Evolutionary conservation across 116 monocot species (phyloP).

Genomic region (Papilionanthe hybrid): DNA sequence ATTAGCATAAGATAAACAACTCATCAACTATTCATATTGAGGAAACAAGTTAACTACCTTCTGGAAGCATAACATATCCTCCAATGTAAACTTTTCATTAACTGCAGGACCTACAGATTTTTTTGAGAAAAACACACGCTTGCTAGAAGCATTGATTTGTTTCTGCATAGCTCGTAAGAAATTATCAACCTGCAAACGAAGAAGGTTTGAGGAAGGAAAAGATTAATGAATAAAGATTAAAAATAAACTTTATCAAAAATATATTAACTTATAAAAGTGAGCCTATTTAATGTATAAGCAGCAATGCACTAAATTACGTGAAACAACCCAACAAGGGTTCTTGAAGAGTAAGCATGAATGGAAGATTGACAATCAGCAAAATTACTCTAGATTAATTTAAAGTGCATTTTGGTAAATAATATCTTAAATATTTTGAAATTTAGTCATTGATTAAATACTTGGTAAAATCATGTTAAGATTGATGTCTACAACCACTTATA

Average conservation of each 20-base stretch:
- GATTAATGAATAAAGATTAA: background rate
- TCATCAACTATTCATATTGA: background rate
- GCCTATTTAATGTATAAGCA: background rate
- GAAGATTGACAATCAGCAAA: background rate
- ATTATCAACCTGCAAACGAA: constrained; percentile 61
- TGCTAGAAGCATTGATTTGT: constrained; percentile 80
- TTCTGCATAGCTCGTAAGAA: constrained; percentile 94
- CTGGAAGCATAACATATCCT: constrained; percentile 96
- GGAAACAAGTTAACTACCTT: constrained; percentile 37
- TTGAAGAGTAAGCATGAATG: background rate
- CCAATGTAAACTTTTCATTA: constrained; percentile 89
- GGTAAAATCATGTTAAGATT: too few relatives aligned
- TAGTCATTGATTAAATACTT: too few relatives aligned
- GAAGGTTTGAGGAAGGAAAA: background rate
- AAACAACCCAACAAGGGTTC: background rate
- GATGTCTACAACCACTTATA: too few relatives aligned
- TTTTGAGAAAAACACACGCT: constrained; percentile 89
- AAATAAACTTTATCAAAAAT: background rate
- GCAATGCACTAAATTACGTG: background rate
- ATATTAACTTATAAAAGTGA: background rate
- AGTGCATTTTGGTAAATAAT: background rate
- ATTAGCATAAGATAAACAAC: background rate
- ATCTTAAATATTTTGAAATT: background rate
- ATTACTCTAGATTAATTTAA: background rate
- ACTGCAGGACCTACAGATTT: constrained; percentile 65